Evolutionary conservation across 768 basidiomycete genomes (phyloP), one percentile per base, ranked within the genome.

Genomic region (Cantharellus cinnabarinus): DNA sequence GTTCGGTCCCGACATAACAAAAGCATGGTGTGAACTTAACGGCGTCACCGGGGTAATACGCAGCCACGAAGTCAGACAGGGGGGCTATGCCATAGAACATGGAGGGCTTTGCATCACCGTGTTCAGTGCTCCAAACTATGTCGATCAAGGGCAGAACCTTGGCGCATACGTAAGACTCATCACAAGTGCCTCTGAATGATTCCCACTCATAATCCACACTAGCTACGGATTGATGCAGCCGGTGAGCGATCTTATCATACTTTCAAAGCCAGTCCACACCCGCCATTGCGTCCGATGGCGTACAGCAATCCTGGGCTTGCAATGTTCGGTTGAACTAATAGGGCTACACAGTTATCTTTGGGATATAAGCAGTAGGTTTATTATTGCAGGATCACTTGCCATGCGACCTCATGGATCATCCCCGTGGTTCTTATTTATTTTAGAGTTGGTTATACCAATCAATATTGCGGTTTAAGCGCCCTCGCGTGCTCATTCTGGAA

Each of bases 41-140:
- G 77, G 81, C 14, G 78, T 97, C 53, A 82, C 89, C 34, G 89
- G 88, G 3, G 76, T 99, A 59, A 83, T 97, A 63, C 85, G 95
- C 55, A 90, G 87, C 64, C 95, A 99, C 68, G 95, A 99, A 77
- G 94, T 98, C 58, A 81, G 95, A 61, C 87, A 90, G 76, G 80
- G 84, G 60, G 95, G 95, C 10, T 98, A 97, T 70, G 82, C 91
- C 63, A 76, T 98, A 58, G 95, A 98, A 68, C 95, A 98, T 66
- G 78, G 86, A 63, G 94, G 95, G 1, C 73, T 95, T 50, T 95
- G 94, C 70, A 93, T 88, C 39, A 98, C 95, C 7, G 90, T 83
- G 2, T 67, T 66, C 60, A 60, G 85, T 51, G 93, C 94, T 42
- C 94, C 94, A 2, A 97, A 98, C 68, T 91, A 93, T 65, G 85